These are phyloP conservation scores for Phytophthora nicotianae DNA, from an alignment of 352 stramenopile species.

Conservation along the genomic window DNA sequence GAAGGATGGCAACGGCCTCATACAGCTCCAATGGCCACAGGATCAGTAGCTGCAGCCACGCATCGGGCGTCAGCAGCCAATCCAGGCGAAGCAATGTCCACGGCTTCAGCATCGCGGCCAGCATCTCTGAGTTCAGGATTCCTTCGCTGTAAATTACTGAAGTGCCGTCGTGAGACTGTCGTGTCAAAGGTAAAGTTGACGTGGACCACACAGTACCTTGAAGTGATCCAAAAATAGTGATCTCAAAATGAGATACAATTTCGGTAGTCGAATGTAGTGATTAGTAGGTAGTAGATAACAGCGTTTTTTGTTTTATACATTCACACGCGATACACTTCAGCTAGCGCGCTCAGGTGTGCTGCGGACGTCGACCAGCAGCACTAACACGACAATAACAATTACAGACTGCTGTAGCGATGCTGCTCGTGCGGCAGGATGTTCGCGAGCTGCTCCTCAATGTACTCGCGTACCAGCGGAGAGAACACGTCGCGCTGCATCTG, in stretches of 20 bases:
- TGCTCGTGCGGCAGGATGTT: slow-evolving; percentile 64
- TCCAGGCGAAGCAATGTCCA: slow-evolving; percentile 36
- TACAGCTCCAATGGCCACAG: slow-evolving; percentile 77
- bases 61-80: slow-evolving; percentile 48
- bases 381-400: slow-evolving; percentile 20
- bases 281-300: too few relatives aligned
- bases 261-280: too few relatives aligned
- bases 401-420: slow-evolving; percentile 82
- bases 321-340: too few relatives aligned
- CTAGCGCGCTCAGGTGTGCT: too few relatives aligned
- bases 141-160: slow-evolving; percentile 4
- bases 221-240: background rate
- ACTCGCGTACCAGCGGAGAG: slow-evolving; percentile 67
- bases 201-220: background rate
- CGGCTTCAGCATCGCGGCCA: slow-evolving; percentile 21
- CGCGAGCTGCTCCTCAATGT: slow-evolving; percentile 67
- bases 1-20: slow-evolving; percentile 75
- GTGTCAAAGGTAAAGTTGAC: slow-evolving; percentile 15
- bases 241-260: too few relatives aligned
- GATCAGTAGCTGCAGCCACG: slow-evolving; percentile 58
- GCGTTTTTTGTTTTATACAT: too few relatives aligned
- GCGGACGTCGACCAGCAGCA: too few relatives aligned
- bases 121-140: slow-evolving; percentile 9
- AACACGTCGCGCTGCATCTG: slow-evolving; percentile 86
- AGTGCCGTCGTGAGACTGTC: slow-evolving; percentile 17